Evolutionary conservation across 1,284 basidiomycete species (phyloP).

Genomic region (Rhodotorula sp.): DNA sequence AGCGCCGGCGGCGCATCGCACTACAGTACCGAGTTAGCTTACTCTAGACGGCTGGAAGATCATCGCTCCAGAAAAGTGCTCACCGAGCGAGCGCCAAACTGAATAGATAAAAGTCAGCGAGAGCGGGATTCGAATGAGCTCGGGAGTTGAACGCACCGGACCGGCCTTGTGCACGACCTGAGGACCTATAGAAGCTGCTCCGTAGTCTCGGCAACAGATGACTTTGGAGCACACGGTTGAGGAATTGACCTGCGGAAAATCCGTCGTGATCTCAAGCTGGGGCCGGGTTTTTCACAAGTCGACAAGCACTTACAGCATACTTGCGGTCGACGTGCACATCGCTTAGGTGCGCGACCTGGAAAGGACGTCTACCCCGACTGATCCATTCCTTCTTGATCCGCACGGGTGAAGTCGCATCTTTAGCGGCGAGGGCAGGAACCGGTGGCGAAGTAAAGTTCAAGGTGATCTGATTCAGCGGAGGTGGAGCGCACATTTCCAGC

Average conservation of each 20-base stretch:
- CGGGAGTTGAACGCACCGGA: not conserved
- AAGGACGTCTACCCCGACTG: constrained; percentile 17
- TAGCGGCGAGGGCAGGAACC: not conserved
- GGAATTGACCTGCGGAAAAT: constrained; percentile 49
- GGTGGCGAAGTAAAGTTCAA: constrained; percentile 4
- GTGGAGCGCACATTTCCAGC: constrained; percentile 57
- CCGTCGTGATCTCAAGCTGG: not conserved
- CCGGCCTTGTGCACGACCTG: not conserved
- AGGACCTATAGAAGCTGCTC: constrained; percentile 18
- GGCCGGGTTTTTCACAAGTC: not conserved
- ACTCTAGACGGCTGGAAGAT: not conserved
- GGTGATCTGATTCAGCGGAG: constrained; percentile 25
- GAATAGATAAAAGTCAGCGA: not conserved
- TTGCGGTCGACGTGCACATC: constrained; percentile 46
- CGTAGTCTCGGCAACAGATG: constrained; percentile 56
- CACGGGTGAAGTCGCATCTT: not conserved
- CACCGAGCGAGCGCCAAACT: not conserved
- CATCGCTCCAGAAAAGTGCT: not conserved
- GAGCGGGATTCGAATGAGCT: not conserved
- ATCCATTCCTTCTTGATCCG: not conserved
- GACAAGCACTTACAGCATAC: constrained; percentile 45
- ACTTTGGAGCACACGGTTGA: constrained; percentile 60
- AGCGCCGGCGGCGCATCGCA: constrained; percentile 46
- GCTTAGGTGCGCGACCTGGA: constrained; percentile 45
- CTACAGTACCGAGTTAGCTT: not conserved